phyloP scores from a whole-genome alignment of 306 rosid species.

The Dalbergia cochinchinensis region DNA sequence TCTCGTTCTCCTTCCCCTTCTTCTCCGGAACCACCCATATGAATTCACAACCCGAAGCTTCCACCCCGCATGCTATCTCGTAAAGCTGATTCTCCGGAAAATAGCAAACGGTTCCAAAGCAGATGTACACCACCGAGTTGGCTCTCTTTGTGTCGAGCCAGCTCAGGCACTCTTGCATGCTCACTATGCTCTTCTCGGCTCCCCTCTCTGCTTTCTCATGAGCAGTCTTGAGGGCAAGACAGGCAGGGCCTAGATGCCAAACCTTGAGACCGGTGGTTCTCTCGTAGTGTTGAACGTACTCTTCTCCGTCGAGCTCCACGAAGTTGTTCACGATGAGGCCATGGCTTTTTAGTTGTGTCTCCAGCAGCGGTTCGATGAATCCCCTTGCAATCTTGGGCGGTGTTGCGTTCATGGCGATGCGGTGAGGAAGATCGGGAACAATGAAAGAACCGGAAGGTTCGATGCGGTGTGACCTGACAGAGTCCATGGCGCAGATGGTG shows the following conservation, averaged over 20 bases:
- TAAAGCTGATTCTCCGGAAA: constrained; percentile 38
- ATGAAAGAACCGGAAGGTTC: background rate
- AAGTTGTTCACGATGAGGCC: constrained; percentile 51
- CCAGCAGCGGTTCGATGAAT: background rate
- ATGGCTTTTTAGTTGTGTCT: constrained; percentile 36
- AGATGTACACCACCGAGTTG: constrained; percentile 41
- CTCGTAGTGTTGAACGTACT: constrained; percentile 23
- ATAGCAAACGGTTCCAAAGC: constrained; percentile 37
- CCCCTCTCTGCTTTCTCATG: constrained; percentile 42
- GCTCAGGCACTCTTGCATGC: constrained; percentile 12
- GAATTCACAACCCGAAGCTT: constrained; percentile 11
- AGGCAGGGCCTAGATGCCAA: constrained; percentile 52
- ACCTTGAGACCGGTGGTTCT: constrained; percentile 33
- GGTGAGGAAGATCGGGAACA: constrained; percentile 40
- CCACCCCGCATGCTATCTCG: constrained; percentile 42
- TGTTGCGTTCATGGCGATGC: background rate
- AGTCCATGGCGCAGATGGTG: constrained; percentile 12
- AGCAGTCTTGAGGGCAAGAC: background rate
- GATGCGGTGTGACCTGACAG: background rate
- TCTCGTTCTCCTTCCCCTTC: constrained; percentile 28
- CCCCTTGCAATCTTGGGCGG: no score
- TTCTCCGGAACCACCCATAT: no score
- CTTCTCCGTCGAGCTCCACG: constrained; percentile 47
- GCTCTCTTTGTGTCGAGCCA: constrained; percentile 40
- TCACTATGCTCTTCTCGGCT: constrained; percentile 3